Percentiles rank a stretch among this genome's conserved stretches.
These are phyloP conservation scores for Stephania cephalantha DNA, from an alignment of 164 flowering plant species.

Conservation along the genomic window DNA sequence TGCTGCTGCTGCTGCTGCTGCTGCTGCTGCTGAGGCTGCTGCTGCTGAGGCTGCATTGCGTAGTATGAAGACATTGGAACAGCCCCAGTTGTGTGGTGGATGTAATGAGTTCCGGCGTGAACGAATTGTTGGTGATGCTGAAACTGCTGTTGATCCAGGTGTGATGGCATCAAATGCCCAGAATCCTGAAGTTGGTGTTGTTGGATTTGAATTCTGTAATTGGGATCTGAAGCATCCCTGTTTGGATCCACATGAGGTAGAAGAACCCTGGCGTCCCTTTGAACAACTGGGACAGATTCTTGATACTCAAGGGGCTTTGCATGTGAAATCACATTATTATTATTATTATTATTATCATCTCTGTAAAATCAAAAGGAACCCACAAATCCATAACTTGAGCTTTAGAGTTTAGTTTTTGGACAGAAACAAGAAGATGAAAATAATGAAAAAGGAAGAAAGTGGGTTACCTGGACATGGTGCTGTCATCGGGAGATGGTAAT, in stretches of 20 bases:
- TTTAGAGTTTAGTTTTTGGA: neutral
- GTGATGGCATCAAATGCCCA: neutral
- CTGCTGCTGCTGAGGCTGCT: constrained; percentile 49
- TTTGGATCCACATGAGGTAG: constrained; percentile 38
- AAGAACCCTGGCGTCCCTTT: constrained; percentile 30
- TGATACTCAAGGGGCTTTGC: constrained; percentile 52
- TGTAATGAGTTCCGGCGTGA: constrained; percentile 56
- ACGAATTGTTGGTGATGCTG: constrained; percentile 48
- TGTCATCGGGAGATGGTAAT: constrained; percentile 39
- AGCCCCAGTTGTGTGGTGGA: constrained; percentile 47
- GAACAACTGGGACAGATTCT: constrained; percentile 40
- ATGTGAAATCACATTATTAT: constrained; percentile 41
- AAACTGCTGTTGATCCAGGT: constrained; percentile 3
- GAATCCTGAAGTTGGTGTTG: constrained; percentile 5
- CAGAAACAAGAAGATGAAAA: neutral
- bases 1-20: constrained; percentile 38
- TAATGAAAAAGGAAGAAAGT: neutral
- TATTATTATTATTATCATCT: constrained; percentile 41
- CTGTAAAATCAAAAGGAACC: constrained; percentile 31
- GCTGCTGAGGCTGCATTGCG: constrained; percentile 51
- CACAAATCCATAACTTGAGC: constrained; percentile 12
- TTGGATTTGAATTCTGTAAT: constrained; percentile 41
- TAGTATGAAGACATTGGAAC: constrained; percentile 58
- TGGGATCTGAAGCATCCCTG: constrained; percentile 40
- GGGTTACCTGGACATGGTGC: constrained; percentile 22